Evolutionary conservation across 2,329 filamentous ascomycete species (phyloP), one percentile per base, ranked within the genome.

Genomic region (Neoarthrinium moseri): DNA sequence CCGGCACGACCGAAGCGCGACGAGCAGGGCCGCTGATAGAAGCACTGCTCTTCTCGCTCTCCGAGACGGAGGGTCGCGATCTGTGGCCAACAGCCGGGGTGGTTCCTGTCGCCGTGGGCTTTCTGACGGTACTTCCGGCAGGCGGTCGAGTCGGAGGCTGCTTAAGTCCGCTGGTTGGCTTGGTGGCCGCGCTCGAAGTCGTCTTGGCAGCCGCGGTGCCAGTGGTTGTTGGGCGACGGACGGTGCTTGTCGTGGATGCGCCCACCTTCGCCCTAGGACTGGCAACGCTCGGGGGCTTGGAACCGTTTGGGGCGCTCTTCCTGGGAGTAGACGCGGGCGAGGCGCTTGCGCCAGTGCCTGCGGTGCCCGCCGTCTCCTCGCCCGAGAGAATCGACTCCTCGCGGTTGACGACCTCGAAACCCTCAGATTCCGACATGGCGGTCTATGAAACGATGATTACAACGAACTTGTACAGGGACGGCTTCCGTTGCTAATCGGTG

Each of bases 71-170:
- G 43, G 73, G 66, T n/a, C 71, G 71, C 37, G 72, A 70, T 51
- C 65, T 69, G 58, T 77, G 74, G 51, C 60, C 68, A 30, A 68
- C 56, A n/a, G 64, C 56, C 4, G 71, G 62, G 27, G 69, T 62
- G 56, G 36, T 64, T 55, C 26, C 63, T 57, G 49, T 63, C 56
- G 51, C 63, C 7, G 23, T 26, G 15, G 37, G 37, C 55, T 52
- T 60, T 43, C 65, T 67, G 32, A 67, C 57, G 20, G 65, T 53
- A n/a, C 59, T 54, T 15, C 64, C 64, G 1, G 61, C 55, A n/a
- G 72, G 65, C 33, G 74, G 69, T 3, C 75, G 73, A 17, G 74
- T 73, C 2, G 74, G 71, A 32, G 73, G 73, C 60, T 78, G 77
- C 63, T 56, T 70, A 45, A 77, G 51, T 33, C 67, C 69, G 41